Percentiles rank a stretch among this genome's conserved stretches.
These are phyloP conservation scores for Selenicereus undatus DNA, from an alignment of 148 eudicot genomes.

Conservation along the genomic window DNA sequence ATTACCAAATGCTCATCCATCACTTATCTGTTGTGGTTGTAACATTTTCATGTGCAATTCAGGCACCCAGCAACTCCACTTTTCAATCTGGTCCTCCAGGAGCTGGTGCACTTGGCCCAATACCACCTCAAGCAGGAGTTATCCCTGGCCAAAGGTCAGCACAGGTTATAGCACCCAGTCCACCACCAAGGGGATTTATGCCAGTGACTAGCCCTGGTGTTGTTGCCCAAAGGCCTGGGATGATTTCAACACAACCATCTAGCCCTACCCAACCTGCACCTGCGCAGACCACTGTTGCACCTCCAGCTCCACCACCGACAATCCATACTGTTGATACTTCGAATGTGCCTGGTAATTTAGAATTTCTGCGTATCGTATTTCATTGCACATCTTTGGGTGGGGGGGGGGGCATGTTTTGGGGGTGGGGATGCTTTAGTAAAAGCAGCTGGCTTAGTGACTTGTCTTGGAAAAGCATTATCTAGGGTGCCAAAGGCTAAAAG, in stretches of 20 bases:
- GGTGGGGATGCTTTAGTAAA: background rate
- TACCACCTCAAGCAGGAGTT: slow-evolving; percentile 48
- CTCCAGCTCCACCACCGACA: slow-evolving; percentile 86
- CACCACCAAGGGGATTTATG: slow-evolving; percentile 57
- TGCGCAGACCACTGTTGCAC: slow-evolving; percentile 50
- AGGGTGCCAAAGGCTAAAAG: background rate
- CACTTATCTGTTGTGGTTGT: background rate
- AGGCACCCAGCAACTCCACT: slow-evolving; percentile 53
- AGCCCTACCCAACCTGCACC: slow-evolving; percentile 65
- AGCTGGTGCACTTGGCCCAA: slow-evolving; percentile 47
- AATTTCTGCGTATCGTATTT: background rate
- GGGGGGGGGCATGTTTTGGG: too few species aligned
- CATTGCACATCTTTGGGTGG: background rate
- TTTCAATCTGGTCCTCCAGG: slow-evolving; percentile 59
- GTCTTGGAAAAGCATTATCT: background rate
- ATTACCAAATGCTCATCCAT: background rate
- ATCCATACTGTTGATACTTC: slow-evolving; percentile 90
- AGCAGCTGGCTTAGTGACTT: background rate
- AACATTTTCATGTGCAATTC: slow-evolving; percentile 12
- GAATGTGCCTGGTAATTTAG: slow-evolving; percentile 73
- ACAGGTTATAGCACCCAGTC: slow-evolving; percentile 48
- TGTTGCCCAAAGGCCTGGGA: slow-evolving; percentile 52
- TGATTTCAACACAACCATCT: slow-evolving; percentile 63
- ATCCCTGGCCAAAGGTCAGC: slow-evolving; percentile 58
- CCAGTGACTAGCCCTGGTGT: slow-evolving; percentile 55